Percentiles rank a stretch among this genome's conserved stretches.
phyloP scores from a whole-genome alignment of 225 moss, liverwort and hornwort genomes.

The Neckera pumila region DNA sequence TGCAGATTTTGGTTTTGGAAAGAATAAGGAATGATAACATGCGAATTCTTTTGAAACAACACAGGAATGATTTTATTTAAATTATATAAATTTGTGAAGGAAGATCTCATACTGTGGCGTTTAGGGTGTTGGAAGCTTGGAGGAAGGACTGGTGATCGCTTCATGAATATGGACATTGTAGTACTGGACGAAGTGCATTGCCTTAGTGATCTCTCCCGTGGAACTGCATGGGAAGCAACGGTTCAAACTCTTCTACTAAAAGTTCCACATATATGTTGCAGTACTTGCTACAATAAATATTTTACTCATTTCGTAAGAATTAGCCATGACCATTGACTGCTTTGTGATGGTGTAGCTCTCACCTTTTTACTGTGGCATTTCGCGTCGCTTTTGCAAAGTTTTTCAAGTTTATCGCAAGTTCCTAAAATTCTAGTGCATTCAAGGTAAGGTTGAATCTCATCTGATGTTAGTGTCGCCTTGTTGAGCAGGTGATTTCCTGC shows the following conservation, averaged over 20 bases:
- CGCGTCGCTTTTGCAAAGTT: background rate
- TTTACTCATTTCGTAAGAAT: background rate
- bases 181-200: constrained; percentile 97
- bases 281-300: background rate
- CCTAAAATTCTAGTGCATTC: background rate
- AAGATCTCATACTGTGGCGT: no score
- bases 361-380: background rate
- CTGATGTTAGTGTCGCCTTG: background rate
- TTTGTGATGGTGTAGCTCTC: background rate
- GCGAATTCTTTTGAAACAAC: background rate
- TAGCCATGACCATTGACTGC: background rate
- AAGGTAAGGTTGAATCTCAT: background rate
- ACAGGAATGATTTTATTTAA: no score
- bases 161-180: constrained; percentile 68
- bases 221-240: constrained; percentile 99
- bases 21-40: background rate
- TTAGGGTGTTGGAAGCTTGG: no score
- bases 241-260: background rate
- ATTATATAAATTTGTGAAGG: no score
- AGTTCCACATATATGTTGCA: background rate
- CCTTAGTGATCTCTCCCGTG: constrained; percentile 90
- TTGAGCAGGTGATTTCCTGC: constrained; percentile 77
- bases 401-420: background rate
- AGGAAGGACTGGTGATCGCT: constrained; percentile 6
- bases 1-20: background rate